Conservation (phyloP, 129 eudicot genomes). For the carrot (Daucus carota) region DNA sequence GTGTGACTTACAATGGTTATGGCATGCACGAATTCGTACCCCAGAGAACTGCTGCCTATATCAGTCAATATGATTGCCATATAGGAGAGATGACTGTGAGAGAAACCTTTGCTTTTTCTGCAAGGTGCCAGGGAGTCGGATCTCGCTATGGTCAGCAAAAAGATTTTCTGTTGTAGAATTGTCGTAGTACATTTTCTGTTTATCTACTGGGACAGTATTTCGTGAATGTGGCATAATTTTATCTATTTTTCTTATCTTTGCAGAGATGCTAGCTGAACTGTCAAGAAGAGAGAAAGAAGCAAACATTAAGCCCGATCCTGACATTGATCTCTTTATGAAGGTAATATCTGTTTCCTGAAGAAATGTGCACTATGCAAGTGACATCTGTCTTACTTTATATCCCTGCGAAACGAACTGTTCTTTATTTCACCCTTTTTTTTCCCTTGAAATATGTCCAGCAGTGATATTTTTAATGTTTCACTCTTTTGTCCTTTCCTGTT, state of each 20-base stretch:
- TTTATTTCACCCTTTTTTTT: background rate
- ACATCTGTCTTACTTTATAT: background rate
- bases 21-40: conserved; percentile 68
- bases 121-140: conserved; percentile 89
- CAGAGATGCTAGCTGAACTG: conserved; percentile 84
- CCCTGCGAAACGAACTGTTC: background rate
- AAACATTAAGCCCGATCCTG: conserved; percentile 76
- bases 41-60: conserved; percentile 82
- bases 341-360: conserved; percentile 15
- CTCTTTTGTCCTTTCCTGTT: background rate
- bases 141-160: conserved; percentile 55
- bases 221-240: background rate
- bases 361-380: background rate
- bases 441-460: background rate
- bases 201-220: background rate
- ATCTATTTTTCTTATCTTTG: conserved; percentile 3
- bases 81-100: conserved; percentile 90
- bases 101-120: conserved; percentile 80
- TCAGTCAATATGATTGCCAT: conserved; percentile 77
- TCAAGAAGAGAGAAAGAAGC: conserved; percentile 78
- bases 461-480: background rate
- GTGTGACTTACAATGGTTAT: conserved; percentile 75
- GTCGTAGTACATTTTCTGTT: background rate
- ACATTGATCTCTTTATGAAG: conserved; percentile 81
- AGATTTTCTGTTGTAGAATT: background rate